Evolutionary conservation across 257 asterid species (phyloP), one percentile per base, ranked within the genome.

Genomic region (Thymus mandschuricus): DNA sequence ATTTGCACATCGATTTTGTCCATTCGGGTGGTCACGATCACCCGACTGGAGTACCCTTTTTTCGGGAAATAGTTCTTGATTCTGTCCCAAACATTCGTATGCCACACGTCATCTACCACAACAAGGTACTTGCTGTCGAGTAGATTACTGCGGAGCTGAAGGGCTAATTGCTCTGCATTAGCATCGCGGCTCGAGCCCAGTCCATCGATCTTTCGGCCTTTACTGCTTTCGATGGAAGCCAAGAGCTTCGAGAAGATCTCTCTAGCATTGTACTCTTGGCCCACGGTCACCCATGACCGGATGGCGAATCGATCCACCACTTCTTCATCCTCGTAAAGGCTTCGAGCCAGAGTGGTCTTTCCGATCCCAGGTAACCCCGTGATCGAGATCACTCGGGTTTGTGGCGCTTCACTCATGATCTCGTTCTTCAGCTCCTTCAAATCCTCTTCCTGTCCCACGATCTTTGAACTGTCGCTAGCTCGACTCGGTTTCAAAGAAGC

Each of bases 91-190:
- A 40, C 66, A 4, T 6, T 3, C 0, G n/a, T 12, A 28, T 69
- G 64, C 74, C 84, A 72, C 44, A 73, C 43, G 27, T 76, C 84
- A 51, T 80, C 80, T 8, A 80, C 41, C 52, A 76, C 79, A 0
- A 80, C 49, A 0, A 80, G 65, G 60, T 73, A 80, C 66, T 41
- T 60, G 1, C 0, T 34, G n/a, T 35, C 21, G 21, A 21, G 54
- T 12, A 73, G 31, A 31, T 12, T 62, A 1, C 35, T 34, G 34
- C 63, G 11, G 29, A 76, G 12, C 3, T 12, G 7, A 9, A 29
- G 15, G 1, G 54, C n/a, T 34, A 69, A 1, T 15, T 57, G 13
- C 31, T 55, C 69, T 4, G 8, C 57, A 11, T 59, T 45, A 27
- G 33, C 21, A 2, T 28, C 38, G 30, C 30, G 21, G 21, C 21